phyloP scores from a whole-genome alignment of 371 early-diverging fungal genomes.

The Saksenaea oblongispora region DNA sequence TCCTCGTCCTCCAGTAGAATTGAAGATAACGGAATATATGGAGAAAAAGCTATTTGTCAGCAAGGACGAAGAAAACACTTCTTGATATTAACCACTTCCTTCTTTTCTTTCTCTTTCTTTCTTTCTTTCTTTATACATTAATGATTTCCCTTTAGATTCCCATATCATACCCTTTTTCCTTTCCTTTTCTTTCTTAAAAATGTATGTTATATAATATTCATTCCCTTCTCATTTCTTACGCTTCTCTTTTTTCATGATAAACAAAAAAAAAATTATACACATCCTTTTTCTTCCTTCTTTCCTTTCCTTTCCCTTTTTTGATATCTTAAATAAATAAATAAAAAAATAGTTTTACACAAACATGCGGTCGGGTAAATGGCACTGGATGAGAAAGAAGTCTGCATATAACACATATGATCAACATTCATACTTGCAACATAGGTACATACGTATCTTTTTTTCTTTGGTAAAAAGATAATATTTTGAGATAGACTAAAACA shows the following conservation, averaged over 20 bases:
- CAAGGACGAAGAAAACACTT: conserved; percentile 1
- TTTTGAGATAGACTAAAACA: no score
- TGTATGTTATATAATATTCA: conserved; percentile 1
- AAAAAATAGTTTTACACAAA: not conserved
- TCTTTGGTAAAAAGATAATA: no score
- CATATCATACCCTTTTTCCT: not conserved
- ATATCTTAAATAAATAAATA: not conserved
- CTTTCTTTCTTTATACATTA: not conserved
- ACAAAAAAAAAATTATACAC: not conserved
- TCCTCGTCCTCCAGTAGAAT: conserved; percentile 15
- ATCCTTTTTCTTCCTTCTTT: not conserved
- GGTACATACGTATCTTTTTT: no score
- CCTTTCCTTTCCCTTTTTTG: not conserved
- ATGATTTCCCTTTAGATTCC: conserved; percentile 1
- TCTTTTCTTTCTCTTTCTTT: not conserved
- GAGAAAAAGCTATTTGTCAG: conserved; percentile 15
- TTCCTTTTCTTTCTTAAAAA: not conserved
- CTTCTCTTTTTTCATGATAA: not conserved
- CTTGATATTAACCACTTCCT: not conserved
- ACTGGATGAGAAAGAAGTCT: no score
- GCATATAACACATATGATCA: no score
- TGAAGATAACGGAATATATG: conserved; percentile 15
- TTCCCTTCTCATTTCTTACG: not conserved
- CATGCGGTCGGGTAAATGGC: no score
- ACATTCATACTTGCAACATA: no score